These are phyloP conservation scores for Effrenium voratum DNA, from an alignment of 73 alveolate genomes.

Conservation along the genomic window DNA sequence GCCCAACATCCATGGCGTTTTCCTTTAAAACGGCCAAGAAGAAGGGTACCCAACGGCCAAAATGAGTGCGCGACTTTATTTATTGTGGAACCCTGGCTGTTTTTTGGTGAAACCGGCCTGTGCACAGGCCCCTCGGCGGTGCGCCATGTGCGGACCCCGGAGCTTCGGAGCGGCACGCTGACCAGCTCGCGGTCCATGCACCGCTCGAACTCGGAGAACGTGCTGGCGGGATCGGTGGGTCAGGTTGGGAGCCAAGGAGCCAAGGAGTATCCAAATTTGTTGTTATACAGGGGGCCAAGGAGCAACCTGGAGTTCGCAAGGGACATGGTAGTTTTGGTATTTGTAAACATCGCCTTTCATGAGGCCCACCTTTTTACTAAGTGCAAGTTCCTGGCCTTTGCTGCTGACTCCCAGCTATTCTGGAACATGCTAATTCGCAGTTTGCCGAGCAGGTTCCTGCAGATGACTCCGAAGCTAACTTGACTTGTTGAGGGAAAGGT, in stretches of 20 bases:
- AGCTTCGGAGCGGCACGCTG: conserved; percentile 54
- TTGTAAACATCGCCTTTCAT: too few relatives aligned
- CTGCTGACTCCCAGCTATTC: too few relatives aligned
- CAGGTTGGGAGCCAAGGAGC: not conserved
- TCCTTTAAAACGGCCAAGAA: too few relatives aligned
- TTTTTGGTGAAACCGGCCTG: not conserved
- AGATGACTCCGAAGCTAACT: too few relatives aligned
- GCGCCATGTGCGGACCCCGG: conserved; percentile 81
- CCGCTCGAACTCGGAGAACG: conserved; percentile 80
- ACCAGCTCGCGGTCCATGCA: conserved; percentile 68
- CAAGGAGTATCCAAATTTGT: not conserved
- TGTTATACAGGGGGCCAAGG: not conserved
- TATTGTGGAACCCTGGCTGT: not conserved
- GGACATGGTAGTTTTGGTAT: too few relatives aligned
- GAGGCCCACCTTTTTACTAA: too few relatives aligned
- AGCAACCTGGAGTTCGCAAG: too few relatives aligned
- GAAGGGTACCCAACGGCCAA: not conserved
- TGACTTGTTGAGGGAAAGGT: too few relatives aligned
- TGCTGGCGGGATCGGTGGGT: conserved; percentile 48
- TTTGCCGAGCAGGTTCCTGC: too few relatives aligned
- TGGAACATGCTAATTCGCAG: too few relatives aligned
- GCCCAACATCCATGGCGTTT: too few relatives aligned
- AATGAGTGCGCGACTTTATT: not conserved
- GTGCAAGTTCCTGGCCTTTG: too few relatives aligned
- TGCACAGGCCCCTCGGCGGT: conserved; percentile 23